Conservation (phyloP, 495 filamentous ascomycete species). For the Talaromyces stipitatus region DNA sequence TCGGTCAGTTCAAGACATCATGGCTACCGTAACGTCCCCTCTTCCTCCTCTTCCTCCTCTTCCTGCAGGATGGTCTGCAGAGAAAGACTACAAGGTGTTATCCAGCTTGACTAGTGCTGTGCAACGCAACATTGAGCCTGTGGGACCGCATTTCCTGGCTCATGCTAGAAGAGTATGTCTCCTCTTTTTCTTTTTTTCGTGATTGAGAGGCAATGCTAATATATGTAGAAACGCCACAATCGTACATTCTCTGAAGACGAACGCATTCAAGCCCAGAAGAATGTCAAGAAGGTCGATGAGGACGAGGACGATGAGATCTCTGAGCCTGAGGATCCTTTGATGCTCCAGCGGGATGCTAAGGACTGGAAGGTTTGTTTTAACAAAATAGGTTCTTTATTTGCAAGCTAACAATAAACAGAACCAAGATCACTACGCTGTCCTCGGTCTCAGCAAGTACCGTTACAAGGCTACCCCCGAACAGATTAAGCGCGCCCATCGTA, state of each 20-base stretch:
- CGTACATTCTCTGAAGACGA: conserved; percentile 99
- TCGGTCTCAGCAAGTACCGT: conserved; percentile 87
- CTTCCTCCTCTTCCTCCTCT: conserved; percentile 77
- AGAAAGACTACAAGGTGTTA: conserved; percentile 84
- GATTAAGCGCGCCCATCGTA: conserved; percentile 96
- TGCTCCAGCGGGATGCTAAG: conserved; percentile 89
- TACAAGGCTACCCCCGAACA: conserved; percentile 90
- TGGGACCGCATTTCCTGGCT: conserved; percentile 95
- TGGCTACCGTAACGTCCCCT: conserved; percentile 44
- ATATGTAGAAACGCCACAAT: conserved; percentile 72
- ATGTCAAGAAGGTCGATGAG: conserved; percentile 90
- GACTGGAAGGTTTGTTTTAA: conserved; percentile 83
- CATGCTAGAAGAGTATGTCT: conserved; percentile 78
- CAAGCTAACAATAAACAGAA: conserved; percentile 35
- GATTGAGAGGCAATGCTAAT: neutral
- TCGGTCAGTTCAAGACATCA: conserved; percentile 16
- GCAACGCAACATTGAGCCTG: conserved; percentile 83
- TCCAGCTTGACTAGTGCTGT: conserved; percentile 60
- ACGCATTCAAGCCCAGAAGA: conserved; percentile 88
- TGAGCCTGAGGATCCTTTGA: conserved; percentile 84
- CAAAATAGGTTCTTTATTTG: neutral
- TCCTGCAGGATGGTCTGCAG: conserved; percentile 73
- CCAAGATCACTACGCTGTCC: conserved; percentile 97
- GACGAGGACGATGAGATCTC: conserved; percentile 84
- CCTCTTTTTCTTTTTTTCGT: neutral